phyloP scores from a whole-genome alignment of 257 asterid genomes.

The Eustoma russellianum region DNA sequence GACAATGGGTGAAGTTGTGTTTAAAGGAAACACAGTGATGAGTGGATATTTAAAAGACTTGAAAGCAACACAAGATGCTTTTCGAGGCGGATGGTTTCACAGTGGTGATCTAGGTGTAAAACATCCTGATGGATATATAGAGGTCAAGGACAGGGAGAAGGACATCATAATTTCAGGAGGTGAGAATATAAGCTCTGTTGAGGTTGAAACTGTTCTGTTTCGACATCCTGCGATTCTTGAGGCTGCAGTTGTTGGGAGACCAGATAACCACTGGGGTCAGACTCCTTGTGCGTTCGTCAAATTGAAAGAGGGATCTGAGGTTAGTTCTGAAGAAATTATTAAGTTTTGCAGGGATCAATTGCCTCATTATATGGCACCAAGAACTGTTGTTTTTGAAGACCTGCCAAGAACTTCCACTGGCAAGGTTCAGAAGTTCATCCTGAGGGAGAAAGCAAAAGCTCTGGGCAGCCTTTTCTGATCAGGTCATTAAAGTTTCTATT shows the following conservation, averaged over 20 bases:
- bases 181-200: slow-evolving; percentile 30
- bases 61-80: slow-evolving; percentile 27
- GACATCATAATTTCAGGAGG: slow-evolving; percentile 37
- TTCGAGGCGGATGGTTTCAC: slow-evolving; percentile 29
- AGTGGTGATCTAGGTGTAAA: slow-evolving; percentile 34
- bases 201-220: slow-evolving; percentile 25
- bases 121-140: slow-evolving; percentile 28
- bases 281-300: slow-evolving; percentile 36
- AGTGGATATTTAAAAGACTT: slow-evolving; percentile 25
- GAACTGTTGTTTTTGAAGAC: slow-evolving; percentile 21
- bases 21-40: slow-evolving; percentile 38
- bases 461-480: slow-evolving; percentile 26
- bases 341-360: slow-evolving; percentile 26
- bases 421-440: slow-evolving; percentile 22
- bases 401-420: slow-evolving; percentile 31
- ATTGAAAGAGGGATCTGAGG: slow-evolving; percentile 22
- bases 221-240: slow-evolving; percentile 28
- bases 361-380: slow-evolving; percentile 34
- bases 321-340: slow-evolving; percentile 17
- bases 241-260: slow-evolving; percentile 36
- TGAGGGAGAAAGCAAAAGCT: slow-evolving; percentile 28
- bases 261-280: slow-evolving; percentile 37
- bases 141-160: slow-evolving; percentile 26
- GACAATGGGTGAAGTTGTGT: slow-evolving; percentile 26
- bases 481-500: too few relatives aligned